Evolutionary conservation across 495 filamentous ascomycete genomes (phyloP), one percentile per base, ranked within the genome.

Genomic region (Podospora australis): DNA sequence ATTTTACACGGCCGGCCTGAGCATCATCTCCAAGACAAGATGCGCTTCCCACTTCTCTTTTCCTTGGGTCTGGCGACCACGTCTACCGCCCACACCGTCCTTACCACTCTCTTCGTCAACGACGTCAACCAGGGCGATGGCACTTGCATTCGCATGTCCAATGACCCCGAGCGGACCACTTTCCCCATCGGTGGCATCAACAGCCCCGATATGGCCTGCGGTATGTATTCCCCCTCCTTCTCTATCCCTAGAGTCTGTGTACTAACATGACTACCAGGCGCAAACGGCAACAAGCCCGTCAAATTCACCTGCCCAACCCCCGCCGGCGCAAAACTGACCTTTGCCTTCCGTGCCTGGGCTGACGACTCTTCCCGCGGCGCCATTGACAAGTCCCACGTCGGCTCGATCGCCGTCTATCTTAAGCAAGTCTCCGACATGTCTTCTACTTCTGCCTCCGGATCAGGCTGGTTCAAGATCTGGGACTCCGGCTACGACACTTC

Each of bases 391-490:
- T 76, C 71, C 32, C 84, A 90, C 63, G 78, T 83, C 58, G 87
- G 79, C 1, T 82, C 86, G 35, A 84, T 82, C 50, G 75, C 84
- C 9, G 74, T 88, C 20, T 89, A 90, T 62, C 73, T 88, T 64
- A 89, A 89, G 66, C 57, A 73, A 24, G 73, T 84, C 4, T 59
- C 60, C 39, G 60, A 77, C 44, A 62, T 68, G 30, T 58, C 67
- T 10, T 46, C 66, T 39, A 48, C 44, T 20, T 30, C 53, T 6
- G 74, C 72, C 23, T 60, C 70, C 22, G 85, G 86, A 4, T 63
- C 64, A 47, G 86, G 87, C 17, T 91, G 87, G 87, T 86, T 91
- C 72, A 90, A 89, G 71, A 80, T 91, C 61, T 86, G 67, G 67
- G 70, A 84, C 36, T 74, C 80, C 25, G 83, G 81, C 39, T 86